Evolutionary conservation across 2,329 filamentous ascomycete genomes (phyloP).

Genomic region (Daldinia sp.): DNA sequence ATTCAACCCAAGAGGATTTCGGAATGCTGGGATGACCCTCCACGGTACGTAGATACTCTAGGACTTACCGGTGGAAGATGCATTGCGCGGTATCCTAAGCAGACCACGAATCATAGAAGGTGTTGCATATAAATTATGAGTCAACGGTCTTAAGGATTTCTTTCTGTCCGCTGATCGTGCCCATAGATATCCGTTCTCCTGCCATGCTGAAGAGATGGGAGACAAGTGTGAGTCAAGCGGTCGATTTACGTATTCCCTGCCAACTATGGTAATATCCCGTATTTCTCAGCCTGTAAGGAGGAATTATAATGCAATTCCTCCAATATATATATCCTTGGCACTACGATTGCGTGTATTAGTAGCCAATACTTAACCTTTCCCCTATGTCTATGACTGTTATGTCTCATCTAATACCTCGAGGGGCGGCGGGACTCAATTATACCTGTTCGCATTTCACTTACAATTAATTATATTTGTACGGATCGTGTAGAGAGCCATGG

Average conservation of each 20-base stretch:
- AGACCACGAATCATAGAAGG: too few relatives aligned
- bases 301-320: not conserved
- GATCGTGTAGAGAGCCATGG: not conserved
- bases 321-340: not conserved
- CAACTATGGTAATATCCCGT: not conserved
- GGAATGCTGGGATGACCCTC: not conserved
- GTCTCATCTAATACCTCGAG: not conserved
- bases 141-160: not conserved
- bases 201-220: not conserved
- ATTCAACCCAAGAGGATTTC: not conserved
- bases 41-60: not conserved
- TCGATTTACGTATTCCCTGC: not conserved
- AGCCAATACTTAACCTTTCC: not conserved
- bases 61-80: too few relatives aligned
- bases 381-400: not conserved
- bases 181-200: not conserved
- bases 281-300: not conserved
- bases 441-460: not conserved
- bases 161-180: not conserved
- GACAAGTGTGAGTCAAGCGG: not conserved
- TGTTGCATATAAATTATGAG: not conserved
- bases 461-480: not conserved
- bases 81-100: not conserved
- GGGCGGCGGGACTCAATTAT: not conserved
- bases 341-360: not conserved